Evolutionary conservation across 1,284 basidiomycete species (phyloP).

Genomic region (Pyrrhoderma noxium): DNA sequence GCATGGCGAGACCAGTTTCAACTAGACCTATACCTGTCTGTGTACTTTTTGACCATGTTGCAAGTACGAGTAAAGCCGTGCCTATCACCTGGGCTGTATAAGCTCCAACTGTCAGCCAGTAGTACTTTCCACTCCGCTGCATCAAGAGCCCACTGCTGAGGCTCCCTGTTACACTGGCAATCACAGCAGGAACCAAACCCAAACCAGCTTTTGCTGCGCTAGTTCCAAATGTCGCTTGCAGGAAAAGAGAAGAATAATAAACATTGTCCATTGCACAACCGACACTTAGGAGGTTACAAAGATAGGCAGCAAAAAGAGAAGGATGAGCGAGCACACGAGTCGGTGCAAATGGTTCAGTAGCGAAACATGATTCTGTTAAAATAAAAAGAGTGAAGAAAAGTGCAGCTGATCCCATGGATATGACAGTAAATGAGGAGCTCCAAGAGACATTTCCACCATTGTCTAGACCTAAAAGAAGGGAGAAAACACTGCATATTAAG

Average conservation of each 20-base stretch:
- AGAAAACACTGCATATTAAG: constrained; percentile 44
- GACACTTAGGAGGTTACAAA: constrained; percentile 52
- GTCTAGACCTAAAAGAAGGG: constrained; percentile 50
- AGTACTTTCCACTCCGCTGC: constrained; percentile 52
- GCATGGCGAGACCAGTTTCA: constrained; percentile 30
- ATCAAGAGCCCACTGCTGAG: constrained; percentile 46
- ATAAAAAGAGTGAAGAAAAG: constrained; percentile 24
- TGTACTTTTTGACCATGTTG: neutral
- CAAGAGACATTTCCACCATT: constrained; percentile 52
- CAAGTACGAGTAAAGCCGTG: constrained; percentile 30
- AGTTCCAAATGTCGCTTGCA: constrained; percentile 46
- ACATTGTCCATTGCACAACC: constrained; percentile 38
- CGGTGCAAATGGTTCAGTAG: constrained; percentile 53
- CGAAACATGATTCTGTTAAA: constrained; percentile 34
- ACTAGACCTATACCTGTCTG: neutral
- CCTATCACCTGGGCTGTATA: constrained; percentile 37
- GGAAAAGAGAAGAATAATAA: constrained; percentile 50
- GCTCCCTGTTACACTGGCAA: constrained; percentile 42
- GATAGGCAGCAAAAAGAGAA: constrained; percentile 44
- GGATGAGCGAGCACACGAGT: constrained; percentile 42
- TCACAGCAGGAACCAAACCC: constrained; percentile 41
- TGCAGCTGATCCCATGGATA: constrained; percentile 22
- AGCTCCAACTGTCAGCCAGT: constrained; percentile 39
- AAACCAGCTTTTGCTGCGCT: constrained; percentile 42
- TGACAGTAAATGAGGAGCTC: constrained; percentile 34